phyloP scores from a whole-genome alignment of 768 basidiomycete species.

The Suillus subluteus region DNA sequence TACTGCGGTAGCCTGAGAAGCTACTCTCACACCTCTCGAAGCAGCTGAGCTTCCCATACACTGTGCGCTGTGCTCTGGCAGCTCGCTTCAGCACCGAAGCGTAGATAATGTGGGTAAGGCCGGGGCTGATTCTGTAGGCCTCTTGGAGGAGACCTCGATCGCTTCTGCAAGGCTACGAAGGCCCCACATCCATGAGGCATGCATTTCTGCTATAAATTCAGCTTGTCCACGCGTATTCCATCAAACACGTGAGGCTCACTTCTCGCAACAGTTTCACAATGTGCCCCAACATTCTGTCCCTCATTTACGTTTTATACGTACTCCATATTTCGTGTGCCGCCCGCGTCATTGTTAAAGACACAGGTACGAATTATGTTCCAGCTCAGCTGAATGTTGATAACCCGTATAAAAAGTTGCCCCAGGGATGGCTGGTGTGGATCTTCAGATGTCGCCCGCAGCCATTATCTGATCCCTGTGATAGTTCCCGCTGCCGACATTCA shows the following conservation, averaged over 20 bases:
- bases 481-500: background rate
- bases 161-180: background rate
- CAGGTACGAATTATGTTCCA: background rate
- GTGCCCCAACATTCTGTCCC: background rate
- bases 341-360: background rate
- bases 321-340: background rate
- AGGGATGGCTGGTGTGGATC: background rate
- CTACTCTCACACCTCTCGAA: slow-evolving; percentile 7
- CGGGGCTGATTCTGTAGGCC: no score
- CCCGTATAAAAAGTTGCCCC: background rate
- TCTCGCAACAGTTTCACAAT: background rate
- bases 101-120: background rate
- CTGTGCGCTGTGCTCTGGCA: background rate
- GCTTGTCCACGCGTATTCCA: background rate
- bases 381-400: background rate
- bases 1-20: slow-evolving; percentile 11
- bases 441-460: background rate
- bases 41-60: background rate
- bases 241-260: background rate
- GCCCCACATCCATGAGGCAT: slow-evolving; percentile 2
- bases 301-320: background rate
- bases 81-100: slow-evolving; percentile 4
- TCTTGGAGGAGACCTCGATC: slow-evolving; percentile 1
- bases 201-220: background rate
- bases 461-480: background rate